Evolutionary conservation across 495 filamentous ascomycete genomes (phyloP), one percentile per base, ranked within the genome.

Genomic region (Tuber calosporum): DNA sequence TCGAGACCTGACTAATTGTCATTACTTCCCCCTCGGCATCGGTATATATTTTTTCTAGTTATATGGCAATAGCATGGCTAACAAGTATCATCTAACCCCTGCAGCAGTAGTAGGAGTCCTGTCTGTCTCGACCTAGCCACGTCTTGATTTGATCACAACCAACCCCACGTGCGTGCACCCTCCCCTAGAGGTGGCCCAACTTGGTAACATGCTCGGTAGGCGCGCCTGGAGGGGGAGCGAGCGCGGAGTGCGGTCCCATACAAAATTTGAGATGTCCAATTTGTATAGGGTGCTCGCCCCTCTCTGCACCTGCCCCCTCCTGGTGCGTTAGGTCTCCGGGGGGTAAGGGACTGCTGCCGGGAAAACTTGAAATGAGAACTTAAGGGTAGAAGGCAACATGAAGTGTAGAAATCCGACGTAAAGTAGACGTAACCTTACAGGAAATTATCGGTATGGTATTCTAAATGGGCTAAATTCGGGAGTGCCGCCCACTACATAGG

Each of bases 1-100:
- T 58, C 26, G 53, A 34, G 53, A 62, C 26, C 53, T 26, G 53
- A 34, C 53, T 62, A 62, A 62, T 17, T 62, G 30, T 5, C 53
- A 62, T 30, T 62, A 62, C 26, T 62, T 62, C 26, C 53, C 53
- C 53, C 53, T n/a, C 22, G 26, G 53, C 26, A 62, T 62, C n/a
- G 53, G 53, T 62, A 62, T 62, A 62, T n/a, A n/a, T 62, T 62
- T 30, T 62, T 62, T 62, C 53, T 62, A 34, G 53, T 62, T 62
- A 34, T 30, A 62, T 15, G 26, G 30, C 30, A 62, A 62, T 62
- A 62, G 0, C 26, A 62, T 62, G 53, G 53, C 53, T 62, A 34
- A 62, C 53, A 62, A 62, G 26, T 62, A 62, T 62, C 53, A 62
- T 62, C 53, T 62, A 62, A 62, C 53, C 30, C 53, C 53, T n/a